phyloP scores from a whole-genome alignment of 495 filamentous ascomycete genomes.

The Penicillium samsonianum region DNA sequence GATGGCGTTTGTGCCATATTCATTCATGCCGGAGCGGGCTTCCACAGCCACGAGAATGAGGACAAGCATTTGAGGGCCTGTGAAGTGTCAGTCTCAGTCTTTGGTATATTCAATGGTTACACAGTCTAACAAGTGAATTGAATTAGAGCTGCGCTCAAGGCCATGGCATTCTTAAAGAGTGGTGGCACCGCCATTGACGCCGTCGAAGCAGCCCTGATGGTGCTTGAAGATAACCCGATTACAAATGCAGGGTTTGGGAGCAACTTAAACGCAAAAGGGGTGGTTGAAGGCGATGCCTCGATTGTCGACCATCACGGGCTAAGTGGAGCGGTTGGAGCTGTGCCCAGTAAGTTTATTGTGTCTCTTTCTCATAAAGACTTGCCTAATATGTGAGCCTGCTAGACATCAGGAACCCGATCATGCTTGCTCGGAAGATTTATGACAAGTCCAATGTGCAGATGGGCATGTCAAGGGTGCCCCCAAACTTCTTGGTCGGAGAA shows the following conservation, averaged over 20 bases:
- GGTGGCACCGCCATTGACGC: constrained; percentile 84
- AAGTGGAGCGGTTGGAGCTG: constrained; percentile 90
- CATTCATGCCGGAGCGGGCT: constrained; percentile 95
- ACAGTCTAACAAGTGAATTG: constrained; percentile 11
- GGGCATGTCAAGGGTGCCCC: constrained; percentile 83
- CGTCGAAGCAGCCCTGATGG: constrained; percentile 85
- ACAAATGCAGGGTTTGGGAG: constrained; percentile 97
- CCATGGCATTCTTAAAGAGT: constrained; percentile 73
- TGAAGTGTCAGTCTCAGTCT: constrained; percentile 67
- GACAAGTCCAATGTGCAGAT: constrained; percentile 70
- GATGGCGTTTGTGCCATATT: constrained; percentile 72
- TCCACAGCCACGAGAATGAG: constrained; percentile 84
- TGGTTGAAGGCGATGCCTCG: constrained; percentile 91
- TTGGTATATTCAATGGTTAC: not conserved
- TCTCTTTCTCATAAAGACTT: not conserved
- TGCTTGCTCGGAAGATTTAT: constrained; percentile 78
- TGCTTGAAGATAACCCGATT: constrained; percentile 89
- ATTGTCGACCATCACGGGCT: constrained; percentile 87
- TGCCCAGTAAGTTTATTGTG: constrained; percentile 64
- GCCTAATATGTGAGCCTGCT: constrained; percentile 11
- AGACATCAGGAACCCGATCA: constrained; percentile 94
- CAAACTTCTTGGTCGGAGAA: constrained; percentile 82
- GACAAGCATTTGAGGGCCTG: constrained; percentile 79
- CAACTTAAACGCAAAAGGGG: constrained; percentile 86
- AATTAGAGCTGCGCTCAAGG: constrained; percentile 72